Evolutionary conservation across 805 yeast species (phyloP).

Genomic region (Zygoascus flipseniorum): DNA sequence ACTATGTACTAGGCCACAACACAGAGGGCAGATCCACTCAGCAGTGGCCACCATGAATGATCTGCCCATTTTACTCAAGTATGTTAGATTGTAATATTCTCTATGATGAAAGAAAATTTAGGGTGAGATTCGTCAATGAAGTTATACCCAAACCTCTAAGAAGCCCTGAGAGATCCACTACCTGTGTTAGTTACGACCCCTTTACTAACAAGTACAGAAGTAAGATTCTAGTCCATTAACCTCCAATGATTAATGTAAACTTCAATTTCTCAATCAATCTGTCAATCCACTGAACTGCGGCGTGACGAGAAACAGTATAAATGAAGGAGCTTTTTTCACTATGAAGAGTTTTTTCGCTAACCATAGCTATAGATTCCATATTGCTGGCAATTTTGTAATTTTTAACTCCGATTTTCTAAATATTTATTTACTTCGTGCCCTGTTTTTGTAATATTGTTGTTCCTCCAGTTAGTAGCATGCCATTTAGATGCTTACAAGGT

Average conservation of each 20-base stretch:
- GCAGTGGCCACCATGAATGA: not conserved
- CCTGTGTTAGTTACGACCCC: not conserved
- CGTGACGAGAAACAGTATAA: slow-evolving; percentile 1
- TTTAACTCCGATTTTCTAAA: no score
- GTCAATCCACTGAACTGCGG: slow-evolving; percentile 4
- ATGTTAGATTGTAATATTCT: not conserved
- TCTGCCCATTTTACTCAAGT: not conserved
- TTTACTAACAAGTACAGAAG: not conserved
- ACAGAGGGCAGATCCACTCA: no score
- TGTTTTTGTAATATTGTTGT: no score
- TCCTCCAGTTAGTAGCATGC: no score
- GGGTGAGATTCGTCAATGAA: slow-evolving; percentile 13
- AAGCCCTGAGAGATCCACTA: slow-evolving; percentile 18
- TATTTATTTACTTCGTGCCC: no score
- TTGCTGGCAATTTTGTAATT: not conserved
- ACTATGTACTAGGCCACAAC: not conserved
- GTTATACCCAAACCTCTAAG: slow-evolving; percentile 21
- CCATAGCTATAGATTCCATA: not conserved
- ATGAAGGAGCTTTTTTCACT: not conserved
- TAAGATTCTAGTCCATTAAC: not conserved
- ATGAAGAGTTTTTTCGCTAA: not conserved
- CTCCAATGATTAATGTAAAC: not conserved
- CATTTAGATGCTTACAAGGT: no score
- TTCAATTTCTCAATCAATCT: slow-evolving; percentile 1
- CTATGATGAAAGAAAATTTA: slow-evolving; percentile 14